These are phyloP conservation scores for Arachnomyces sp. DNA, from an alignment of 2,329 filamentous ascomycete genomes.

Conservation along the genomic window DNA sequence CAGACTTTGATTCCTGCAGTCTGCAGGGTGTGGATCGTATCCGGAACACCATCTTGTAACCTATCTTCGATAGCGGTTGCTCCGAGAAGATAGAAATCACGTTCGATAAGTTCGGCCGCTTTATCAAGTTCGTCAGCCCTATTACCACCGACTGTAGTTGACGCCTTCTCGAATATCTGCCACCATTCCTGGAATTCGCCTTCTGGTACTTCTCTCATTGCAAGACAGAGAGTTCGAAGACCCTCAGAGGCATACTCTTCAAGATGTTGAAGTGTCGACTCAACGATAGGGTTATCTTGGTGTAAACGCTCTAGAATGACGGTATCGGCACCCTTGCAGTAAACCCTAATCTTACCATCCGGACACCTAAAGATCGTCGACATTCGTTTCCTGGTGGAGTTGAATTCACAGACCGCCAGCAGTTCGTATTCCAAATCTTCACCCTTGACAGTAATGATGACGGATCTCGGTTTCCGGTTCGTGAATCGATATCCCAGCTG, in stretches of 20 bases:
- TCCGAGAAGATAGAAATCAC: conserved; percentile 81
- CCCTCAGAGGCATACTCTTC: conserved; percentile 98
- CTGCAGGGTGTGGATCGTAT: conserved; percentile 95
- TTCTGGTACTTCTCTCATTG: conserved; percentile 87
- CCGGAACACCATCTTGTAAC: conserved; percentile 91
- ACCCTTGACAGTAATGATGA: conserved; percentile 72
- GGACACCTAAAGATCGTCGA: conserved; percentile 95
- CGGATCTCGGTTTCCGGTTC: conserved; percentile 79
- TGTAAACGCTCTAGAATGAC: conserved; percentile 89
- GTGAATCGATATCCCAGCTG: conserved; percentile 81
- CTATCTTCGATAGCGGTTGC: conserved; percentile 97
- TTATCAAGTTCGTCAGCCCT: conserved; percentile 94
- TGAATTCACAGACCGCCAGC: conserved; percentile 97
- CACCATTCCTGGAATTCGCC: conserved; percentile 83
- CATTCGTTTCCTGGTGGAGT: conserved; percentile 96
- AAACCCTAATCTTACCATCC: conserved; percentile 87
- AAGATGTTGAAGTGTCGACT: conserved; percentile 86
- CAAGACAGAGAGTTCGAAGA: conserved; percentile 85
- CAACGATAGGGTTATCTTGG: conserved; percentile 75
- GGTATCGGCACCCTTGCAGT: conserved; percentile 95
- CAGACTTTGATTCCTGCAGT: conserved; percentile 97
- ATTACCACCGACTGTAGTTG: conserved; percentile 85
- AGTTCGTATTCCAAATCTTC: conserved; percentile 76
- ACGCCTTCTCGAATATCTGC: conserved; percentile 75
- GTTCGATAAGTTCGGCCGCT: conserved; percentile 90